Base-by-base conservation (phyloP, 192 early-diverging fungal genomes). In the Spizellomyces punctatus region DNA sequence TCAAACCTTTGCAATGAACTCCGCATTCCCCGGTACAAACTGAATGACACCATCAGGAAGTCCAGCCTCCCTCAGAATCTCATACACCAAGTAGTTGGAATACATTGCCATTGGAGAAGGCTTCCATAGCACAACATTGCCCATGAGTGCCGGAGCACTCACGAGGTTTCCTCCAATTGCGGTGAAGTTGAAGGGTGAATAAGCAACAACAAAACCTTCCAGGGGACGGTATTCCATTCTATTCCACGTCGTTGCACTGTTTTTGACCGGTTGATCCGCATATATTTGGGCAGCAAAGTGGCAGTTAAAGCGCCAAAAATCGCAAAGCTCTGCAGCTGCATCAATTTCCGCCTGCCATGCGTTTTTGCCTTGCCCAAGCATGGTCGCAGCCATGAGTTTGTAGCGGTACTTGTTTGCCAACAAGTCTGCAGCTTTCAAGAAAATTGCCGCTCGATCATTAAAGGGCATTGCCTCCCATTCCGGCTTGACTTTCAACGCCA, bases 281-380 rank as follows among this genome's bases (percentile, higher is more conserved):
- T 99, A 99, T 57, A 99, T 91, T 74, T 99, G 93, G 12, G 74
- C 83, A 64, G 97, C 93, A 76, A 89, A 99, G 83, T 94, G 91
- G 70, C 87, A 88, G 85, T 96, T 96, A 84, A 97, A 99, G 60
- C 96, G 91, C 89, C 90, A 90, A 80, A 98, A 98, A 77, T 98
- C 96, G 41, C 82, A 87, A 17, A 96, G 83, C 81, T 98, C 96
- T 19, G 95, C 94, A 17, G 93, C 95, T n/a, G 95, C 89, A 78
- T 99, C 96, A 71, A 99, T 99, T 83, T 99, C 96, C 6, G 96
- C 96, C 86, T 99, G 95, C 94, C 95, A 99, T 60, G 88, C 91
- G 78, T 97, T 99, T 86, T 99, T 99, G 36, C 94, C 94, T 82
- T 99, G 96, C 48, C 96, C 96, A 48, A 99, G 83, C 95, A 99